A percentile compares a stretch with the other conserved stretches of the same genome.
Conservation (phyloP, 176 grass and related monocot genomes). For the Chrysopogon serrulatus region DNA sequence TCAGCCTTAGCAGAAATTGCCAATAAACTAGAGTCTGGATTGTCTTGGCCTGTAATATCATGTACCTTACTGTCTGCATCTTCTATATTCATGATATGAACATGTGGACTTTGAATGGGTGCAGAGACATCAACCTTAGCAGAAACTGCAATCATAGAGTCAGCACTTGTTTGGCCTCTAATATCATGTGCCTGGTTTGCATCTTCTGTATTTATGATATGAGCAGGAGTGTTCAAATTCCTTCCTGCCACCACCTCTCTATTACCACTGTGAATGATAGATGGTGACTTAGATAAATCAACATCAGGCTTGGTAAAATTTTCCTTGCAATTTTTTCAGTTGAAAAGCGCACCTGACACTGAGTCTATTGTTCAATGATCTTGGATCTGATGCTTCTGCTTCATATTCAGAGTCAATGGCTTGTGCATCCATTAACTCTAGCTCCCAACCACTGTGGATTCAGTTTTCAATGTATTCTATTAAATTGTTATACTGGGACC, state of each 20-base stretch:
- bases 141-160: background rate
- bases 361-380: conserved; percentile 13
- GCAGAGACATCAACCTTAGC: background rate
- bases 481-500: background rate
- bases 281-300: background rate
- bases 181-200: background rate
- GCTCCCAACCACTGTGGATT: conserved; percentile 66
- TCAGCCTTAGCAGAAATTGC: background rate
- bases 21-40: background rate
- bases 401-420: conserved; percentile 77
- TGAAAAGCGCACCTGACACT: conserved; percentile 15
- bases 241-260: background rate
- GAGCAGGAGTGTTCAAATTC: background rate
- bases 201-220: background rate
- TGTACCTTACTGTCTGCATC: background rate
- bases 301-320: conserved; percentile 5
- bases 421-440: conserved; percentile 78
- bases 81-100: background rate
- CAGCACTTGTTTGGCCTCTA: background rate
- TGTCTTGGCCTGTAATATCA: conserved; percentile 1
- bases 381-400: conserved; percentile 30
- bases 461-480: background rate
- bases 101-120: conserved; percentile 1
- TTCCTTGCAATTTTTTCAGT: background rate
- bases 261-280: background rate